Evolutionary conservation across 306 rosid species (phyloP).

Genomic region (Cucumis hystrix): DNA sequence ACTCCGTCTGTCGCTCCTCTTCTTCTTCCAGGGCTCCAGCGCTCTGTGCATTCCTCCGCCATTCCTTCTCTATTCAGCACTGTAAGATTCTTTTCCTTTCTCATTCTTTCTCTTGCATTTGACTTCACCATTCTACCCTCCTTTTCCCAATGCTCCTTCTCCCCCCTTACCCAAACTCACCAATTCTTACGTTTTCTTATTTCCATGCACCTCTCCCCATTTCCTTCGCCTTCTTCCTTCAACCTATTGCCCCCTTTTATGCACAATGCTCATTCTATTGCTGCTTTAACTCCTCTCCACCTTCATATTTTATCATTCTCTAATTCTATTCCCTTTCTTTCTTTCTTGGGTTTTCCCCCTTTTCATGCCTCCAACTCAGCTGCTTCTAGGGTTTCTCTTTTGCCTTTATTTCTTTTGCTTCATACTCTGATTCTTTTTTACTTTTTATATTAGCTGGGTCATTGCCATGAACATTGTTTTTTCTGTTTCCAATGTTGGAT

Average conservation of each 20-base stretch:
- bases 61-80: neutral
- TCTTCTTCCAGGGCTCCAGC: neutral
- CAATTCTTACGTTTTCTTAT: neutral
- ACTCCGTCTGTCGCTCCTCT: neutral
- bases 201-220: neutral
- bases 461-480: neutral
- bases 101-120: neutral
- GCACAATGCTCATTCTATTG: neutral
- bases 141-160: neutral
- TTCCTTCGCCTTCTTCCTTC: neutral
- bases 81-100: neutral
- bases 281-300: no score
- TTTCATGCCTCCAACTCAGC: neutral
- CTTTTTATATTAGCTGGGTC: neutral
- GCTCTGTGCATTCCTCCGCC: neutral
- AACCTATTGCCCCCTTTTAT: neutral
- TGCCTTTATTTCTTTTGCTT: neutral
- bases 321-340: neutral
- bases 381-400: neutral
- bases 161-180: neutral
- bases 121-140: neutral
- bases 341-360: neutral
- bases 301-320: neutral
- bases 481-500: neutral
- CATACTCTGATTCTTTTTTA: neutral